Evolutionary conservation across 2,329 filamentous ascomycete genomes (phyloP).

Genomic region (Aspergillus ruber): DNA sequence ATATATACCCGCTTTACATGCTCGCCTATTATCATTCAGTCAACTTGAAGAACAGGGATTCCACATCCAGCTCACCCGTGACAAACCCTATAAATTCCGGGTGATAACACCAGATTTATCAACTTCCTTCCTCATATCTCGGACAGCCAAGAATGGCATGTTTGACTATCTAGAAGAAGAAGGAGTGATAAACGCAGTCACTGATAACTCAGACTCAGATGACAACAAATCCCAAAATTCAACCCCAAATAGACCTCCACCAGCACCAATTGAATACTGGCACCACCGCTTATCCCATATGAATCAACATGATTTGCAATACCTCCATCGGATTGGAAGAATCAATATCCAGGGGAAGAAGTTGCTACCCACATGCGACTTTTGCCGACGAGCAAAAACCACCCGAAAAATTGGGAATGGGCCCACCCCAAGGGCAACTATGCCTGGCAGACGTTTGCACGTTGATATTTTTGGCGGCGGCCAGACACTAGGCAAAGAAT

Average conservation of each 20-base stretch:
- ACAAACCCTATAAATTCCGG: background rate
- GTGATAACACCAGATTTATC: background rate
- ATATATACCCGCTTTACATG: background rate
- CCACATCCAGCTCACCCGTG: background rate
- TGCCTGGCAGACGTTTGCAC: background rate
- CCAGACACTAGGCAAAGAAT: background rate
- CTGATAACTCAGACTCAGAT: too few species aligned
- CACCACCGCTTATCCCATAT: background rate
- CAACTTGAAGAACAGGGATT: background rate
- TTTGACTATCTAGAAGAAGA: background rate
- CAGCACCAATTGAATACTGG: background rate
- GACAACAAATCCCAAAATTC: too few species aligned
- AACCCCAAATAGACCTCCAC: background rate
- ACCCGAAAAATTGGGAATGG: background rate
- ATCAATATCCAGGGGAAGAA: background rate
- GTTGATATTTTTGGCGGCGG: background rate
- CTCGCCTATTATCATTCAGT: background rate
- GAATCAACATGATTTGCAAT: background rate
- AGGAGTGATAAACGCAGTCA: too few species aligned
- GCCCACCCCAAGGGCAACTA: background rate
- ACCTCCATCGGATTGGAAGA: background rate
- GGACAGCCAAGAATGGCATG: background rate
- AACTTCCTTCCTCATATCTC: background rate
- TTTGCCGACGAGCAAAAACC: background rate
- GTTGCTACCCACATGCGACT: background rate